Conservation (phyloP, 306 rosid species). For the Malus asiatica region DNA sequence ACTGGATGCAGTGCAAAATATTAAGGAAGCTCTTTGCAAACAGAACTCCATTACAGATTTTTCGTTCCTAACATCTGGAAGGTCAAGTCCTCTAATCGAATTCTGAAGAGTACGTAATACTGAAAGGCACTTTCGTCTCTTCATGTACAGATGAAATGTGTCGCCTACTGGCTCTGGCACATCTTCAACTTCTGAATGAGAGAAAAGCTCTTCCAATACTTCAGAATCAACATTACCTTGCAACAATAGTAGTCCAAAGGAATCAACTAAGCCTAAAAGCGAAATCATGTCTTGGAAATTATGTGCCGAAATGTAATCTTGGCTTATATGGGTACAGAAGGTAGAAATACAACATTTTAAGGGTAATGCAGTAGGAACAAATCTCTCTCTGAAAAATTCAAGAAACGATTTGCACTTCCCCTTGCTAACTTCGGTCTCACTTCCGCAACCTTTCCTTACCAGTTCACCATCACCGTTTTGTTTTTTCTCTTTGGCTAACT, state of each 20-base stretch:
- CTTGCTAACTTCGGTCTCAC: conserved; percentile 11
- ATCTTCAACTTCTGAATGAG: conserved; percentile 7
- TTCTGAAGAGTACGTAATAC: conserved; percentile 18
- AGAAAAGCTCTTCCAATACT: conserved; percentile 33
- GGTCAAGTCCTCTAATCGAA: conserved; percentile 28
- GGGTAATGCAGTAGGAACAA: conserved; percentile 13
- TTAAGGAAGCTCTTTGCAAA: conserved; percentile 39
- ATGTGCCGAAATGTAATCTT: conserved; percentile 24
- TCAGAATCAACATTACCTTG: conserved; percentile 22
- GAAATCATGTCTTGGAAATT: conserved; percentile 20
- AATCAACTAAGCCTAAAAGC: conserved; percentile 22
- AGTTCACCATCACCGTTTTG: background rate
- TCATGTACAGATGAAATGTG: conserved; percentile 10
- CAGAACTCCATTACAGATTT: conserved; percentile 33
- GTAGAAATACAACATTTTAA: conserved; percentile 26
- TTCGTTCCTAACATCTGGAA: conserved; percentile 15
- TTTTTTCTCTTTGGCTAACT: conserved; percentile 9
- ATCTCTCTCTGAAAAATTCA: conserved; percentile 42
- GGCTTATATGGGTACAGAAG: conserved; percentile 38
- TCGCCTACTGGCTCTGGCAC: background rate
- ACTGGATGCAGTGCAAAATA: conserved; percentile 60
- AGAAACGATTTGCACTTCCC: conserved; percentile 33
- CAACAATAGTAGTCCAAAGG: conserved; percentile 29
- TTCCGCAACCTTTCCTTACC: background rate
- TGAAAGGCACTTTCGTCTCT: conserved; percentile 35